Evolutionary conservation across 305 asterid genomes (phyloP), one percentile per base, ranked within the genome.

Genomic region (Solanum hybrid): DNA sequence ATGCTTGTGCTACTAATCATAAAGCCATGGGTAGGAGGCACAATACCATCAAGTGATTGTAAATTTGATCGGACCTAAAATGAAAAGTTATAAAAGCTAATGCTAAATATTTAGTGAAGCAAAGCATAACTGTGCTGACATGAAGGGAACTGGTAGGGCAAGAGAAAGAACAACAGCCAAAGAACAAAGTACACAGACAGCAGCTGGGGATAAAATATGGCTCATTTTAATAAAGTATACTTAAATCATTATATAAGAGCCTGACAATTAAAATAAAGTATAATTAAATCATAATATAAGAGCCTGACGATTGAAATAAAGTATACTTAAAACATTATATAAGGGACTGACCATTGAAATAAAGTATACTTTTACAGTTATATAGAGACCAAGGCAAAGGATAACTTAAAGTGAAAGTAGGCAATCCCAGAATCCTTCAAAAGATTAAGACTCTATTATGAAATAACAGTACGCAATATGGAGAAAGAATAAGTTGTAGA

Each of bases 11-110:
- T 96, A 94, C 96, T 94, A 85, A 97, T 94, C 94, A 92, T 95
- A 92, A 96, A 94, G 79, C 99, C 98, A 94, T 97, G 98, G 76
- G 98, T 93, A 86, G 95, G 95, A 92, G 99, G 99, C 91, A 96
- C 98, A 90, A 97, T 96, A 86, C 98, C 99, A 88, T 96, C 97
- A 92, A 97, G 98, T 86, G 96, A 94, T 91, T 96, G 98, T 90
- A 95, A 92, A 91, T 95, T 94, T 79, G 99, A 90, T 86, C 99
- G 98, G 75, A 97, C 99, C 99, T 97, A 89, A 34, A 86, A 86
- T 90, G 88, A 90, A 76, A 66, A 90, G 81, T 87, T 85, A 78
- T 32, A 82, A 8, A 76, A 88, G 38, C 35, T 75, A 42, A 66
- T 79, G 72, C 20, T 72, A 88, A 66, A 32, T 75, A 89, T 37